Percentiles rank a stretch among this genome's conserved stretches.
These are phyloP conservation scores for Apiotrichum sp. DNA, from an alignment of 1,284 basidiomycete species.

Conservation along the genomic window DNA sequence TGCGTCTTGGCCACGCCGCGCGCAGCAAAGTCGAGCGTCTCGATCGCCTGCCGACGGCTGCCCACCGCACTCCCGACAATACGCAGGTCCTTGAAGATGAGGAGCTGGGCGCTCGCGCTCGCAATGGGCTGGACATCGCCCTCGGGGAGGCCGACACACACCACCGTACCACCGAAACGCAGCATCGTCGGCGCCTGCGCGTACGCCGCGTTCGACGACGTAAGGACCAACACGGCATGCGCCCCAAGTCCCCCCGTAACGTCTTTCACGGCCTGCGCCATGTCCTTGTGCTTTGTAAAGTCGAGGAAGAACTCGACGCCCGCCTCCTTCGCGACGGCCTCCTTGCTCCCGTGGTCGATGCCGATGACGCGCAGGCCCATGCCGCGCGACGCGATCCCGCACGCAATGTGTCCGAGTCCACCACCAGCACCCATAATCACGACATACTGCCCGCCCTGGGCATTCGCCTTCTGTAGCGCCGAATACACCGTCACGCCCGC, in stretches of 20 bases:
- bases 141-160: constrained; percentile 67
- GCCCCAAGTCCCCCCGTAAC: constrained; percentile 61
- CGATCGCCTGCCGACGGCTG: constrained; percentile 9
- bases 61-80: constrained; percentile 11
- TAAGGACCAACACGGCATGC: constrained; percentile 64
- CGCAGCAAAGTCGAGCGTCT: constrained; percentile 15
- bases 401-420: constrained; percentile 52
- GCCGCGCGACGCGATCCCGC: constrained; percentile 43
- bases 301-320: constrained; percentile 77
- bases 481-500: constrained; percentile 61
- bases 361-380: constrained; percentile 12
- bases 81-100: constrained; percentile 13
- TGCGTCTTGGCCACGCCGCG: constrained; percentile 9
- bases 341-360: constrained; percentile 45
- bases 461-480: constrained; percentile 66
- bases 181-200: constrained; percentile 64
- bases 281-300: constrained; percentile 53
- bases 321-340: constrained; percentile 58
- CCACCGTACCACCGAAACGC: constrained; percentile 57
- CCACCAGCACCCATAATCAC: constrained; percentile 55
- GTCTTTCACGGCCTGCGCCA: constrained; percentile 4
- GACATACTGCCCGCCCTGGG: constrained; percentile 66
- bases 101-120: not conserved
- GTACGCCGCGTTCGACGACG: constrained; percentile 54
- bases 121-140: constrained; percentile 14